Evolutionary conservation across 805 yeast species (phyloP).

Genomic region (Kodamaea nitidulidarum): DNA sequence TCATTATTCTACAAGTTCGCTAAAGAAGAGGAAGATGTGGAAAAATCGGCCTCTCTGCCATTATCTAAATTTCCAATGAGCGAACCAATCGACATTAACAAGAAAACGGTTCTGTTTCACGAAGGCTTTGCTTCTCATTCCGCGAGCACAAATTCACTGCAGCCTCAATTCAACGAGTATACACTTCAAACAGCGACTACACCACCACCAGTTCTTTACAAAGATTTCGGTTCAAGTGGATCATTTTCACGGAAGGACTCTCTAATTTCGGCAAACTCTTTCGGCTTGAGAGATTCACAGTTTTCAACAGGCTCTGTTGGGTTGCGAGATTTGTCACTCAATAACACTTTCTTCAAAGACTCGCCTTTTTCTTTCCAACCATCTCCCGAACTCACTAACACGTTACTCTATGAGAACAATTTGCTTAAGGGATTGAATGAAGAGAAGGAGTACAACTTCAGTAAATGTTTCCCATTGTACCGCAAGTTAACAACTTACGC

Average conservation of each 20-base stretch:
- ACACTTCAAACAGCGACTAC: background rate
- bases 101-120: slow-evolving; percentile 6
- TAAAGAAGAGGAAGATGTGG: slow-evolving; percentile 26
- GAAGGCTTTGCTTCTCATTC: background rate
- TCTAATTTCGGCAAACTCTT: background rate
- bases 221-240: background rate
- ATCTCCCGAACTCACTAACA: slow-evolving; percentile 13
- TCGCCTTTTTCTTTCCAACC: slow-evolving; percentile 7
- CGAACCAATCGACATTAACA: slow-evolving; percentile 6
- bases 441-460: slow-evolving; percentile 60
- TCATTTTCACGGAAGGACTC: background rate
- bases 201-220: slow-evolving; percentile 2
- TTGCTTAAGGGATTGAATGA: slow-evolving; percentile 22
- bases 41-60: slow-evolving; percentile 1
- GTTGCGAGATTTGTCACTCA: background rate
- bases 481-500: slow-evolving; percentile 53
- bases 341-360: background rate
- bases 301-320: no score
- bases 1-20: slow-evolving; percentile 39
- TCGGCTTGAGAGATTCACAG: background rate
- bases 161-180: background rate
- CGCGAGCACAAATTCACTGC: slow-evolving; percentile 1
- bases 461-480: slow-evolving; percentile 79
- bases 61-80: background rate
- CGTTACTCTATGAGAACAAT: slow-evolving; percentile 16